Percentiles rank a stretch among this genome's conserved stretches.
These are phyloP conservation scores for Metschnikowia lunata DNA, from an alignment of 805 yeast species.

Conservation along the genomic window DNA sequence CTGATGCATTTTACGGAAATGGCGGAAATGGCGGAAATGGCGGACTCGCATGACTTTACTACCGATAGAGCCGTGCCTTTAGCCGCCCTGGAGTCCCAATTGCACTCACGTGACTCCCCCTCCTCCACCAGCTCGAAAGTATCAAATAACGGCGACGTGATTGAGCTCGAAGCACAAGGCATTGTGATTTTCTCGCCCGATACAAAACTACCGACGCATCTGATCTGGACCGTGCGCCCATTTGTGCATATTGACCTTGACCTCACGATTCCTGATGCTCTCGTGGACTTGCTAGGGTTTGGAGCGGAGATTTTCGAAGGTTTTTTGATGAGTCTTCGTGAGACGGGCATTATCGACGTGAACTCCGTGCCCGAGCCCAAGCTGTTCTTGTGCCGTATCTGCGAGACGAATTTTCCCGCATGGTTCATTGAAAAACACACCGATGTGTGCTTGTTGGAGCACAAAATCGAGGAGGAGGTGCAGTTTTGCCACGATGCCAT, in stretches of 20 bases:
- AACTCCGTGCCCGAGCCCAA: constrained; percentile 72
- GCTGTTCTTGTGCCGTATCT: constrained; percentile 80
- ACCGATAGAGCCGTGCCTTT: not conserved
- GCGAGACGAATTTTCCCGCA: constrained; percentile 86
- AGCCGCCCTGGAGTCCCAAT: not conserved
- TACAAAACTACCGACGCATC: constrained; percentile 61
- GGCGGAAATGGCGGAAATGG: no score
- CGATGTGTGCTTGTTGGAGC: constrained; percentile 81
- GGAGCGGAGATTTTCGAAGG: constrained; percentile 82
- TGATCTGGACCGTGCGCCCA: constrained; percentile 92
- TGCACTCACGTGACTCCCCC: no score
- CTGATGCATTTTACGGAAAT: no score
- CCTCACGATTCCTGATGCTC: constrained; percentile 62
- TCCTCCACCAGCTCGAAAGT: constrained; percentile 23
- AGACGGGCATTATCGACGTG: constrained; percentile 59
- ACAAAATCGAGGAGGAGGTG: constrained; percentile 72
- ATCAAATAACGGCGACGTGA: constrained; percentile 54
- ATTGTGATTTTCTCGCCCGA: constrained; percentile 65
- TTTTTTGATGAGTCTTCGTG: constrained; percentile 62
- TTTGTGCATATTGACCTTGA: constrained; percentile 59
- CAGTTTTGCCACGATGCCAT: constrained; percentile 71
- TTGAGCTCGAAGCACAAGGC: constrained; percentile 92
- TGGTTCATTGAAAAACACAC: constrained; percentile 97
- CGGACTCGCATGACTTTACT: not conserved
- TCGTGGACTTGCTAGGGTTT: constrained; percentile 78